Conservation (phyloP, 2,329 filamentous ascomycete genomes). For the Stachybotrys chlorohalonatus region DNA sequence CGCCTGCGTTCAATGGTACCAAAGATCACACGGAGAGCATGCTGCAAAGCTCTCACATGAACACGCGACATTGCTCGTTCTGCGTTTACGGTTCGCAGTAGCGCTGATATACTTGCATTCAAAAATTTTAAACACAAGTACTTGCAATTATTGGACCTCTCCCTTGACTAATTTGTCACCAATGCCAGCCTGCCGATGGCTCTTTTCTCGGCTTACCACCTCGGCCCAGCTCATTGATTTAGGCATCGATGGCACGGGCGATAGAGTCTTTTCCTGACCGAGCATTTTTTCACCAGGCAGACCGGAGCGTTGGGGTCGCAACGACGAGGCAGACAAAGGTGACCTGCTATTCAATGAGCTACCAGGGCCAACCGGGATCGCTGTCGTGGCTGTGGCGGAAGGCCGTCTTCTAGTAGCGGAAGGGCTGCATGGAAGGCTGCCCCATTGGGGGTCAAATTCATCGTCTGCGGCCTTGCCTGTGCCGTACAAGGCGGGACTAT, state of each 20-base stretch:
- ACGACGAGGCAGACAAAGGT: not conserved
- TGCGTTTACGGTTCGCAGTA: too few species aligned
- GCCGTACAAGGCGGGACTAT: constrained; percentile 16
- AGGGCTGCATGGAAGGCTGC: not conserved
- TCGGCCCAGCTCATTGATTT: constrained; percentile 28
- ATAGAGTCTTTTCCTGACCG: not conserved
- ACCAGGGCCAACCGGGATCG: not conserved
- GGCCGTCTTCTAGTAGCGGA: not conserved
- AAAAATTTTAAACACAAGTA: too few species aligned
- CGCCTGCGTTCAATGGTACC: too few species aligned
- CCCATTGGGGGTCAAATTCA: constrained; percentile 4
- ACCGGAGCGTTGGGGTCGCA: constrained; percentile 9
- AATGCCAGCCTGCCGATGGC: not conserved
- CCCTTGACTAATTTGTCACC: not conserved
- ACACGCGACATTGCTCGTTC: too few species aligned
- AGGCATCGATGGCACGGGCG: not conserved
- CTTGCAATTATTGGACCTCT: too few species aligned
- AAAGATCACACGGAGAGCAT: too few species aligned
- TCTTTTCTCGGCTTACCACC: constrained; percentile 20
- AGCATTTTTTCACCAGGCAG: constrained; percentile 4
- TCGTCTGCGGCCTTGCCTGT: constrained; percentile 7
- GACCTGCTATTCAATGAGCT: not conserved
- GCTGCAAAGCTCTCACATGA: too few species aligned
- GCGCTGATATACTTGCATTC: too few species aligned
- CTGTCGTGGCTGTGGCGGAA: not conserved